These are phyloP conservation scores for Polygonum maritimum DNA, from an alignment of 148 eudicot genomes.

Conservation along the genomic window DNA sequence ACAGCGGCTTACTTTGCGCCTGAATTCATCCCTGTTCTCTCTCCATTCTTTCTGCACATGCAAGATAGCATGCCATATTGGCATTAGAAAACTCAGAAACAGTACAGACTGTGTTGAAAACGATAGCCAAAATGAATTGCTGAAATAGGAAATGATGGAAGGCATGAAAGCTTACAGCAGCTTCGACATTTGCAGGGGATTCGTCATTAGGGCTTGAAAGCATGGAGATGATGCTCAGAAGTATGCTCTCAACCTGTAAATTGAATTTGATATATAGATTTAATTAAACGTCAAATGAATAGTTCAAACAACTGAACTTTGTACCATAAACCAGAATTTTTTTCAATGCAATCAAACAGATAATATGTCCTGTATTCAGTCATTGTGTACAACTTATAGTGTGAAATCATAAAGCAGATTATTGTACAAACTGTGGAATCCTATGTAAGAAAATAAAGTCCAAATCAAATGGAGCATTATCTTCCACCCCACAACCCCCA, in stretches of 20 bases:
- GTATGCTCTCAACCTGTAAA: conserved; percentile 52
- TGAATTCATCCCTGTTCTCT: conserved; percentile 35
- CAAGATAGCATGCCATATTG: not conserved
- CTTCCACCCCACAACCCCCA: not conserved
- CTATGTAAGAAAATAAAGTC: not conserved
- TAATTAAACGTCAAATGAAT: not conserved
- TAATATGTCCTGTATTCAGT: not conserved
- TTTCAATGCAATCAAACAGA: not conserved
- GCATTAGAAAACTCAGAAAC: not conserved
- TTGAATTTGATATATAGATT: not conserved
- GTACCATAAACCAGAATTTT: not conserved
- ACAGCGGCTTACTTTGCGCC: conserved; percentile 36
- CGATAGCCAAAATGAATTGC: not conserved
- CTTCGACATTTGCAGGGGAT: conserved; percentile 70
- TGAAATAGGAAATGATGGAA: not conserved
- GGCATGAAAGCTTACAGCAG: conserved; percentile 36
- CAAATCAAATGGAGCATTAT: not conserved
- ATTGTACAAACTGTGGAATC: not conserved
- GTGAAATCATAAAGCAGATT: no score
- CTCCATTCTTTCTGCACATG: conserved; percentile 44
- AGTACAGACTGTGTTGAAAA: not conserved
- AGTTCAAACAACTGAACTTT: not conserved
- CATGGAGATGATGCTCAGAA: conserved; percentile 62
- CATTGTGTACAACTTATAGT: not conserved
- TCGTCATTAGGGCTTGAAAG: conserved; percentile 67